A percentile compares a stretch with the other conserved stretches of the same genome.
Conservation (phyloP, 2,329 filamentous ascomycete species). For the Aspergillus texensis region DNA sequence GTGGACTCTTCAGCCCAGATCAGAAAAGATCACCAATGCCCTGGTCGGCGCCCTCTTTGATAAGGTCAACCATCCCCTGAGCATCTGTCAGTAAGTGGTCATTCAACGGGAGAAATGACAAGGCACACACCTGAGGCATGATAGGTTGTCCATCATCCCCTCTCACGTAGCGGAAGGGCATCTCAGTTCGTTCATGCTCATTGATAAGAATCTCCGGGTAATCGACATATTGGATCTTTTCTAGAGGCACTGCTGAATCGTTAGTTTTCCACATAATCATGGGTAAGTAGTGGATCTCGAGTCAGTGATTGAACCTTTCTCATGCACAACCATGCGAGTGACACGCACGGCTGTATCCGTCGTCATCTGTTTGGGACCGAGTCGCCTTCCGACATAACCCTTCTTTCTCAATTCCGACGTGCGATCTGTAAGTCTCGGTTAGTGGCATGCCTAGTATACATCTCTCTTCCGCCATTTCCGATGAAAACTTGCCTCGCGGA, state of each 20-base stretch:
- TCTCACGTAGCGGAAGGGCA: conserved; percentile 96
- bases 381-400: conserved; percentile 81
- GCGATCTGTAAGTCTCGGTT: conserved; percentile 75
- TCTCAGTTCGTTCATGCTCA: conserved; percentile 90
- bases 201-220: conserved; percentile 87
- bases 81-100: neutral
- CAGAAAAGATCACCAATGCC: conserved; percentile 82
- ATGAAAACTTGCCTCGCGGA: conserved; percentile 71
- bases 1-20: conserved; percentile 52
- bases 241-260: conserved; percentile 66
- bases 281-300: neutral
- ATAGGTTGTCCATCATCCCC: conserved; percentile 74
- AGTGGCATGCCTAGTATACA: conserved; percentile 1
- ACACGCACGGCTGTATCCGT: conserved; percentile 96
- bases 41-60: conserved; percentile 92
- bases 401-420: conserved; percentile 95
- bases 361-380: conserved; percentile 96
- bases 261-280: conserved; percentile 10
- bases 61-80: conserved; percentile 92
- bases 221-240: conserved; percentile 80
- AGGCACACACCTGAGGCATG: conserved; percentile 79
- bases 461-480: neutral
- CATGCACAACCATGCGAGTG: conserved; percentile 83
- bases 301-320: conserved; percentile 62
- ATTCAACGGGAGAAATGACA: neutral